These are phyloP conservation scores for Haematococcus lacustris DNA, from an alignment of 139 green algal genomes.

Conservation along the genomic window DNA sequence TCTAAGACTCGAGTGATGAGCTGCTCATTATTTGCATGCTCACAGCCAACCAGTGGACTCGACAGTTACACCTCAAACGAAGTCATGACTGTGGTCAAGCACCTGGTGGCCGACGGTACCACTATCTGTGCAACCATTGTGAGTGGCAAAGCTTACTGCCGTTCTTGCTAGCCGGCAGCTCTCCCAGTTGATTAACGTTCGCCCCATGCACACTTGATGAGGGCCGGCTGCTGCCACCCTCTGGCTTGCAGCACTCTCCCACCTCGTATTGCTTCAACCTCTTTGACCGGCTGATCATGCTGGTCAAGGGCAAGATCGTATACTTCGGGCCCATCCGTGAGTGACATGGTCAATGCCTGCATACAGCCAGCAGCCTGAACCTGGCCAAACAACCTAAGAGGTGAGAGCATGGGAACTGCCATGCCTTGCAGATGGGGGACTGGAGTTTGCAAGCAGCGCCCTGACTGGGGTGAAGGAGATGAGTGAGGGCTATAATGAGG, in stretches of 20 bases:
- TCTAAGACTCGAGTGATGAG: too few relatives aligned
- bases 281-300: constrained; percentile 61
- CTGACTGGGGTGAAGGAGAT: constrained; percentile 23
- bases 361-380: background rate
- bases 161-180: too few relatives aligned
- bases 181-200: too few relatives aligned
- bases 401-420: background rate
- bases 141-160: background rate
- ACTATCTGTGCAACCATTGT: constrained; percentile 67
- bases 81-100: constrained; percentile 45
- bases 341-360: background rate
- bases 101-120: constrained; percentile 25
- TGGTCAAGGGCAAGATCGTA: constrained; percentile 29
- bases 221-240: too few relatives aligned
- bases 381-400: constrained; percentile 1
- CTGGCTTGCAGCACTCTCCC: constrained; percentile 23
- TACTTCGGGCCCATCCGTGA: constrained; percentile 5
- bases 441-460: constrained; percentile 12
- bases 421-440: background rate
- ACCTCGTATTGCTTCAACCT: constrained; percentile 60
- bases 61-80: constrained; percentile 40
- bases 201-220: too few relatives aligned
- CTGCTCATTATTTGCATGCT: too few relatives aligned
- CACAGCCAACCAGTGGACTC: constrained; percentile 65
- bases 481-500: constrained; percentile 26